A percentile compares a stretch with the other conserved stretches of the same genome.
These are phyloP conservation scores for Epichloe festucae DNA, from an alignment of 2,329 filamentous ascomycete genomes.

Conservation along the genomic window DNA sequence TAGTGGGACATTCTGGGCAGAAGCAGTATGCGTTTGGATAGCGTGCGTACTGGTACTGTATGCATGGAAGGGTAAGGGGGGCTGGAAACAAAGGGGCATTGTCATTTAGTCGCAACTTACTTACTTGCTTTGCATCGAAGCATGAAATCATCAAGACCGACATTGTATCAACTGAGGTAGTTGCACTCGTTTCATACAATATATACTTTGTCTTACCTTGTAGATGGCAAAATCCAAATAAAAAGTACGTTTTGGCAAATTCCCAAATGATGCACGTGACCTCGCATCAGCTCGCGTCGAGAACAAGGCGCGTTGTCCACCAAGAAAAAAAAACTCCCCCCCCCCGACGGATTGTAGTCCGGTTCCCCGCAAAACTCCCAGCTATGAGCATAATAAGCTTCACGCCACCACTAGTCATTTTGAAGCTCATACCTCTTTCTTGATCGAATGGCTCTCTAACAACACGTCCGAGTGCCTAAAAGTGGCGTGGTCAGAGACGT, in stretches of 20 bases:
- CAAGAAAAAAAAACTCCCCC: background rate
- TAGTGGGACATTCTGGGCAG: constrained; percentile 70
- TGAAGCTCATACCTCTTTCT: no score
- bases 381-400: background rate
- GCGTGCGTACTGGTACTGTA: constrained; percentile 59
- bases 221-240: no score
- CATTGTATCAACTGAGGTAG: no score
- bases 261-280: constrained; percentile 14
- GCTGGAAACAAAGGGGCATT: constrained; percentile 67
- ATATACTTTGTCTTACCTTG: no score
- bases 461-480: background rate
- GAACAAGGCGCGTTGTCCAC: constrained; percentile 4
- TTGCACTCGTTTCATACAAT: no score
- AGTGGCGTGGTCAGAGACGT: background rate
- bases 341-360: background rate
- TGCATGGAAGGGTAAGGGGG: constrained; percentile 66
- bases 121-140: background rate
- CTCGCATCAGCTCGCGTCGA: constrained; percentile 16
- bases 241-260: background rate
- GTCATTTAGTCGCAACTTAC: constrained; percentile 29
- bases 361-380: background rate
- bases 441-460: background rate
- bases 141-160: no score
- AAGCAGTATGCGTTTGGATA: constrained; percentile 66
- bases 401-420: background rate